Conservation (phyloP, 1,284 basidiomycete species). For the Ustilago shanxiensis region DNA sequence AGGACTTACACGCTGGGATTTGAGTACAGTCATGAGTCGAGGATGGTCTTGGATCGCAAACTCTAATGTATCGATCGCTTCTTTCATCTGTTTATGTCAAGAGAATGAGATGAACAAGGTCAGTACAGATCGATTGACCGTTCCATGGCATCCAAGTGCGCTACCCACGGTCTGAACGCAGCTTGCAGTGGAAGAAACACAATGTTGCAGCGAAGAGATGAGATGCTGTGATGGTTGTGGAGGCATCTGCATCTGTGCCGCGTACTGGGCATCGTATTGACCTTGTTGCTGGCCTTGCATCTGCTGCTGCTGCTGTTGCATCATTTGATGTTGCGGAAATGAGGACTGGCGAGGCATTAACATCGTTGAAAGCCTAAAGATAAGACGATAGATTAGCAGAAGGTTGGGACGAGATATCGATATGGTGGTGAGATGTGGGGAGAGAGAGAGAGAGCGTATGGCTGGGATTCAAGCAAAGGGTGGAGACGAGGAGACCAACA, state of each 20-base stretch:
- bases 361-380: constrained; percentile 1
- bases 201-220: constrained; percentile 39
- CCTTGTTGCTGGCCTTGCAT: constrained; percentile 7
- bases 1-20: constrained; percentile 40
- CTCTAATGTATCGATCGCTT: constrained; percentile 38
- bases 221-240: constrained; percentile 41
- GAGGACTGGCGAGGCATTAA: constrained; percentile 39
- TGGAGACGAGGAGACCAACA: constrained; percentile 17
- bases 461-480: not conserved
- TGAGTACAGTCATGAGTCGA: constrained; percentile 49
- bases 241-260: constrained; percentile 25
- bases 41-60: constrained; percentile 51
- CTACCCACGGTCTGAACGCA: constrained; percentile 41
- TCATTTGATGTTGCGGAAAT: constrained; percentile 25
- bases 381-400: no score
- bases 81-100: constrained; percentile 29
- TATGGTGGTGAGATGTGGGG: not conserved
- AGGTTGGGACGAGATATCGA: not conserved
- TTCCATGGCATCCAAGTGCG: not conserved
- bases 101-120: not conserved
- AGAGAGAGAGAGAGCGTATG: not conserved
- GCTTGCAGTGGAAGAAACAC: constrained; percentile 34
- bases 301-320: constrained; percentile 18
- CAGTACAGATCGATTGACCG: not conserved
- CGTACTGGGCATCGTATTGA: constrained; percentile 21